Base-by-base conservation (phyloP, 805 yeast species). In the Sugiyamaella valdiviana region DNA sequence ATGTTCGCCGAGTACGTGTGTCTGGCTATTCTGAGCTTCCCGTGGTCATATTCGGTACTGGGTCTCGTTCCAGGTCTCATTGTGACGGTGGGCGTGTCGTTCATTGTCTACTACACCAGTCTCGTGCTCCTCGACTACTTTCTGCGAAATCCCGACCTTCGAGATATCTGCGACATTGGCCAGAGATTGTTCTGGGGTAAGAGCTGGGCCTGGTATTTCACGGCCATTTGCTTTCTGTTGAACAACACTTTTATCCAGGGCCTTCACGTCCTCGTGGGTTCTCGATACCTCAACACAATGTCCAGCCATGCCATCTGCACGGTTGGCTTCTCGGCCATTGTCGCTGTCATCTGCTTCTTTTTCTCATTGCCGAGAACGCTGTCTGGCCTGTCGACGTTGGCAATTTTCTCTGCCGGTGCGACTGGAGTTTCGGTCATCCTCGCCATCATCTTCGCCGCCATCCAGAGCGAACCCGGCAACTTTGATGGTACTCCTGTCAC, bases 1-100 rank as follows among this genome's bases (percentile, higher is more conserved):
- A 63, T 79, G 45, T 76, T 79, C 52, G 74, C 80, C 1, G 83
- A 79, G 59, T 79, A 79, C 60, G 77, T 78, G 26, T 79, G 82
- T 55, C 66, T 79, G 51, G 83, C 83, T 12, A 77, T 78, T 50
- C 71, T 79, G 79, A 75, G 81, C n/a, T 79, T 79, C 59, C 84
- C 84, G 0, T 77, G 82, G 82, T 75, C 81, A 9, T 79, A 76
- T 55, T 76, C 82, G 2, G 78, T 78, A 2, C 63, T 79, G 16
- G 84, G 84, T 0, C 61, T 79, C 6, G 74, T 78, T 1, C 81
- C 82, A 1, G 84, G 83, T 1, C 63, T 79, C 22, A 74, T 79
- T 23, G 57, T 78, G 43, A 79, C 83, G 0, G 70, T 71, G 1
- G 73, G 74, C 45, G 78, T 78, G 3, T 70, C 82, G 1, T 51